Conservation (phyloP, 495 filamentous ascomycete genomes). For the Penicillium riverlandense region DNA sequence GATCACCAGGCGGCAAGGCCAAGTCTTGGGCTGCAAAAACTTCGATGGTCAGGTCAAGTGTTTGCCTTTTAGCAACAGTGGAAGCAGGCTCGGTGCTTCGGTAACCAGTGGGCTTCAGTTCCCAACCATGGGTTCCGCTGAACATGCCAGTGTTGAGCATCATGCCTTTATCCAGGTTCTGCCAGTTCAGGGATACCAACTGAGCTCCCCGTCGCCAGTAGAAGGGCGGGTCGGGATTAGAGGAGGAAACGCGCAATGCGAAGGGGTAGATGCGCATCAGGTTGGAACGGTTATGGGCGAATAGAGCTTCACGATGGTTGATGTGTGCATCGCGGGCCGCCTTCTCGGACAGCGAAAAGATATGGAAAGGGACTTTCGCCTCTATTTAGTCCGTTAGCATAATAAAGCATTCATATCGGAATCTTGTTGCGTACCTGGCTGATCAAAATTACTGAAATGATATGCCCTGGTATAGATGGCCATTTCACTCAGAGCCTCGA, state of each 20-base stretch:
- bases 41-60: constrained; percentile 41
- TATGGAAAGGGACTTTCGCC: constrained; percentile 68
- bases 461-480: constrained; percentile 79
- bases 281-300: constrained; percentile 74
- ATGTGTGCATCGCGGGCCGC: constrained; percentile 65
- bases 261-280: constrained; percentile 88
- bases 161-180: constrained; percentile 82
- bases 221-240: constrained; percentile 73
- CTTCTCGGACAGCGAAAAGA: constrained; percentile 82
- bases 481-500: constrained; percentile 62
- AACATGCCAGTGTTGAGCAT: constrained; percentile 98
- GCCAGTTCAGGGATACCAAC: constrained; percentile 93
- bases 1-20: constrained; percentile 40
- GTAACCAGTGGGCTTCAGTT: constrained; percentile 72
- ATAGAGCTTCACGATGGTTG: constrained; percentile 51
- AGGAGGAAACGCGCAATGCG: constrained; percentile 71
- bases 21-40: constrained; percentile 48
- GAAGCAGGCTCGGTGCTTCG: constrained; percentile 28
- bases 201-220: constrained; percentile 91
- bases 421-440: constrained; percentile 37
- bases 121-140: constrained; percentile 68
- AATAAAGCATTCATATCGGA: too few relatives aligned
- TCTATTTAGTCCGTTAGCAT: constrained; percentile 26
- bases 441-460: constrained; percentile 63
- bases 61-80: constrained; percentile 15